Evolutionary conservation across 306 rosid species (phyloP).

Genomic region (Cucurbita maxima): DNA sequence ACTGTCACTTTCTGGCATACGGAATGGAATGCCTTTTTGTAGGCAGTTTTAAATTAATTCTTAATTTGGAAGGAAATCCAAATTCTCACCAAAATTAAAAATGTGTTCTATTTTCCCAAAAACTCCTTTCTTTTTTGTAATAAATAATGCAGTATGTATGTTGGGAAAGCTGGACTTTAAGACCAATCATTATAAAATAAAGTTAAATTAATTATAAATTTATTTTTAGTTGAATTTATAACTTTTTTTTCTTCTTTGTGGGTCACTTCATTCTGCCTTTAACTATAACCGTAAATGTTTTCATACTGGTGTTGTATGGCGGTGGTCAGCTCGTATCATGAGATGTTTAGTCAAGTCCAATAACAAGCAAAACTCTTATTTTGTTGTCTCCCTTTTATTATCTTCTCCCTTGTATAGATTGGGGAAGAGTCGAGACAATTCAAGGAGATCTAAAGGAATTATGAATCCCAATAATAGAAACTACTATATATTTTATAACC

Average conservation of each 20-base stretch:
- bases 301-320: too few relatives aligned
- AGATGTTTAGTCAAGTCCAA: too few relatives aligned
- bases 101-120: not conserved
- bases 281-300: not conserved
- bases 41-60: not conserved
- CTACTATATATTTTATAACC: too few relatives aligned
- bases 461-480: too few relatives aligned
- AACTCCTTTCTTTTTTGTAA: not conserved
- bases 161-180: not conserved
- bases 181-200: not conserved
- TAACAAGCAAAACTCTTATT: too few relatives aligned
- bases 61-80: not conserved
- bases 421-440: too few relatives aligned
- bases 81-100: not conserved
- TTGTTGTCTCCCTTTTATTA: too few relatives aligned
- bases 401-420: too few relatives aligned
- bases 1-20: slow-evolving; percentile 2
- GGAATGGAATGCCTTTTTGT: not conserved
- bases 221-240: not conserved
- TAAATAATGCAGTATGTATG: not conserved
- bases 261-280: not conserved
- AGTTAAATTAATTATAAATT: not conserved
- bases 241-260: not conserved
- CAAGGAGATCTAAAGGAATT: too few relatives aligned
- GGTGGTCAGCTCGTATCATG: too few relatives aligned